Evolutionary conservation across 768 basidiomycete species (phyloP).

Genomic region (Boletellus ananas): DNA sequence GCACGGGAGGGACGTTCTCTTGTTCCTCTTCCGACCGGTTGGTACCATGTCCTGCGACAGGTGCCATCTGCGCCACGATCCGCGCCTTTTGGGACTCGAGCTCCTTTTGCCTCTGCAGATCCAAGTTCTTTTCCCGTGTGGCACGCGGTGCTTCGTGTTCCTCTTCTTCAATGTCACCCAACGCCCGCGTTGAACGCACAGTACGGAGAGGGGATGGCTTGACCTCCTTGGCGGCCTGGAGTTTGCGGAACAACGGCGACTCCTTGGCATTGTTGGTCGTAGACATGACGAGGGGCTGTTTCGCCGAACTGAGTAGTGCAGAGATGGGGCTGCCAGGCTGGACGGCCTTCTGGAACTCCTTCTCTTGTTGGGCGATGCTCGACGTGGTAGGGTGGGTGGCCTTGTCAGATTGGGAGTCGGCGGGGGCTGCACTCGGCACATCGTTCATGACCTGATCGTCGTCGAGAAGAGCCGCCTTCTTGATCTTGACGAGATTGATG

Average conservation of each 20-base stretch:
- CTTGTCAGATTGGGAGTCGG: conserved; percentile 16
- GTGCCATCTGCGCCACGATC: conserved; percentile 92
- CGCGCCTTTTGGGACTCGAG: conserved; percentile 88
- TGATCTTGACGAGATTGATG: conserved; percentile 65
- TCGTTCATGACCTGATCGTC: conserved; percentile 49
- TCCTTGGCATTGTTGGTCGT: conserved; percentile 40
- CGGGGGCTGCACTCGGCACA: conserved; percentile 36
- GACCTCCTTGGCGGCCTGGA: conserved; percentile 49
- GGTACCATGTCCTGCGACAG: conserved; percentile 30
- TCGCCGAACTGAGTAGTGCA: conserved; percentile 82
- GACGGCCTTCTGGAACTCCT: conserved; percentile 94
- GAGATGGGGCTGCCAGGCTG: conserved; percentile 95
- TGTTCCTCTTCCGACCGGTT: conserved; percentile 33
- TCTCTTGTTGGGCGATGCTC: conserved; percentile 81
- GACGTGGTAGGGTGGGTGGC: conserved; percentile 45
- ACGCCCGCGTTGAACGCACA: conserved; percentile 35
- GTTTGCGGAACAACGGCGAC: conserved; percentile 44
- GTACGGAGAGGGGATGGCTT: conserved; percentile 53
- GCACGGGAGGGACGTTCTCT: conserved; percentile 32
- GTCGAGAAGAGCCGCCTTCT: conserved; percentile 60
- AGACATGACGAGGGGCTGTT: conserved; percentile 79
- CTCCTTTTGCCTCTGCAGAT: conserved; percentile 58
- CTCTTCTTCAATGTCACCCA: conserved; percentile 47
- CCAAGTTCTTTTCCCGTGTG: conserved; percentile 37
- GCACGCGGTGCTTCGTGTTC: conserved; percentile 40